Conservation (phyloP, 1,284 basidiomycete genomes). For the Apiotrichum siamense region DNA sequence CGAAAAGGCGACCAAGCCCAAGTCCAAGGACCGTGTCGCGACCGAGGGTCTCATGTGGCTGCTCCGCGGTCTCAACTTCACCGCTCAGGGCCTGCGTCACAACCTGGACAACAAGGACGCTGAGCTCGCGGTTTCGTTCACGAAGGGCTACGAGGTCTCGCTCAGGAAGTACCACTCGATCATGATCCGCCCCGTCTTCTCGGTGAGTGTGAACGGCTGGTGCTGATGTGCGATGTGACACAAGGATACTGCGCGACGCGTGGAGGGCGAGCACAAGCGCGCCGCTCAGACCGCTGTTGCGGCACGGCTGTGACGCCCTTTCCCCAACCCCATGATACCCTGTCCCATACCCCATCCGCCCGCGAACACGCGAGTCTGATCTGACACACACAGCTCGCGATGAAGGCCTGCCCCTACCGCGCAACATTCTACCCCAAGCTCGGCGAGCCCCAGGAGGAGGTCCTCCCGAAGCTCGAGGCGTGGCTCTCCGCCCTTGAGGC, state of each 20-base stretch:
- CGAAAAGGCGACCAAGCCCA: conserved; percentile 58
- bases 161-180: conserved; percentile 85
- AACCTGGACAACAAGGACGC: conserved; percentile 63
- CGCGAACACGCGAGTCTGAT: too few species aligned
- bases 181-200: conserved; percentile 75
- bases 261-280: too few species aligned
- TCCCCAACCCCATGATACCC: neutral
- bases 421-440: conserved; percentile 84
- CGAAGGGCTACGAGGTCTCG: conserved; percentile 71
- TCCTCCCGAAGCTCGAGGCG: conserved; percentile 63
- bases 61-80: conserved; percentile 83
- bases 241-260: too few species aligned
- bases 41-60: conserved; percentile 94
- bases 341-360: too few species aligned
- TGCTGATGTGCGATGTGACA: neutral
- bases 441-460: conserved; percentile 62
- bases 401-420: conserved; percentile 95
- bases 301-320: neutral
- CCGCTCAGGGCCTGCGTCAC: conserved; percentile 71
- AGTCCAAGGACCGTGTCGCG: conserved; percentile 68
- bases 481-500: conserved; percentile 72
- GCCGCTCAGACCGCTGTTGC: too few species aligned
- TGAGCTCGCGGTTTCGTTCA: conserved; percentile 73
- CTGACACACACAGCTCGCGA: conserved; percentile 61
- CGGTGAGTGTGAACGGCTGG: conserved; percentile 56